These are phyloP conservation scores for Metschnikowia chrysomelidarum DNA, from an alignment of 805 yeast species.

Conservation along the genomic window DNA sequence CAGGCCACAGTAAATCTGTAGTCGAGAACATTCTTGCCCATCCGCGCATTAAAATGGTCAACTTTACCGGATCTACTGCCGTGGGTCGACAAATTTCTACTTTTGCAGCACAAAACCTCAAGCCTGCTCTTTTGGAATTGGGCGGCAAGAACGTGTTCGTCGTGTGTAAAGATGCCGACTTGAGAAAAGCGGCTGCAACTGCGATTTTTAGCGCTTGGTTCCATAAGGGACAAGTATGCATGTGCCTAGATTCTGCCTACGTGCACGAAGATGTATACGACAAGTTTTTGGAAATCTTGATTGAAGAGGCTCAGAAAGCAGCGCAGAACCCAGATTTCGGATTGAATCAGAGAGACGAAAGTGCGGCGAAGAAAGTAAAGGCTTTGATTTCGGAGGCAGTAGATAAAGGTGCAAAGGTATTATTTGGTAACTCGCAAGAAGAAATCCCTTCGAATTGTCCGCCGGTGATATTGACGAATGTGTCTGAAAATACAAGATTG, in stretches of 20 bases:
- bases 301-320: constrained; percentile 16
- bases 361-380: constrained; percentile 22
- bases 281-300: constrained; percentile 22
- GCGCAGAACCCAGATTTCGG: constrained; percentile 20
- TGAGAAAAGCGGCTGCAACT: constrained; percentile 28
- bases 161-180: constrained; percentile 32
- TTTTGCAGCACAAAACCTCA: constrained; percentile 35
- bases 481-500: constrained; percentile 30
- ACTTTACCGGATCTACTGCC: constrained; percentile 46
- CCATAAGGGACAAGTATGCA: constrained; percentile 49
- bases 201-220: constrained; percentile 37
- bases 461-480: constrained; percentile 35
- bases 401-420: constrained; percentile 33
- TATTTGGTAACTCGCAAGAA: constrained; percentile 21
- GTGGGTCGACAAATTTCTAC: constrained; percentile 38
- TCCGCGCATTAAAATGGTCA: constrained; percentile 32
- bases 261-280: constrained; percentile 36
- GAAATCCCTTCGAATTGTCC: constrained; percentile 2
- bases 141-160: constrained; percentile 46
- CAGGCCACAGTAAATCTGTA: constrained; percentile 24
- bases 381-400: constrained; percentile 36
- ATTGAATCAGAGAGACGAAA: constrained; percentile 30
- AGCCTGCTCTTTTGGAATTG: constrained; percentile 43
- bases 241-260: constrained; percentile 41
- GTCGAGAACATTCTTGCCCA: constrained; percentile 28